phyloP scores from a whole-genome alignment of 345 rosid species.

The Crucihimalaya himalaica region DNA sequence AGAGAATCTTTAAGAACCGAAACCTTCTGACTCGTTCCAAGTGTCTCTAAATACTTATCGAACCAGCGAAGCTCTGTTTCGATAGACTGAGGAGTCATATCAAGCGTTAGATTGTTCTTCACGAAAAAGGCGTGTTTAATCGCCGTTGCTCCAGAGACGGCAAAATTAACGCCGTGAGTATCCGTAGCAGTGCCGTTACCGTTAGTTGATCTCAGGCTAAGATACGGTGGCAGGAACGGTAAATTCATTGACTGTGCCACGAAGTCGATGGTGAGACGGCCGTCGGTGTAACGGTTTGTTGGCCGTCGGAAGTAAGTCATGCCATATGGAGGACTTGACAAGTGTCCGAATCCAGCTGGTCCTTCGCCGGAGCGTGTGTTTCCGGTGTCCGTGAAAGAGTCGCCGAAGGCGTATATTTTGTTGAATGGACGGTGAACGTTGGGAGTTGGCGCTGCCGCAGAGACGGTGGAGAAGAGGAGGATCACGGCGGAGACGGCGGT shows the following conservation, averaged over 20 bases:
- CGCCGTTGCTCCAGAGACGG: constrained; percentile 88
- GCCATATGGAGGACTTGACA: constrained; percentile 79
- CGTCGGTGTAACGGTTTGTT: constrained; percentile 92
- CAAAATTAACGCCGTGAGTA: constrained; percentile 73
- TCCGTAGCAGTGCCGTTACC: constrained; percentile 34
- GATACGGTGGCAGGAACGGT: constrained; percentile 84
- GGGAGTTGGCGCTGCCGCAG: background rate
- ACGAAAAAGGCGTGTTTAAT: constrained; percentile 77
- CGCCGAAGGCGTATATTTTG: constrained; percentile 87
- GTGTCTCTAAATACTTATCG: constrained; percentile 49
- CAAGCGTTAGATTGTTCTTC: constrained; percentile 68
- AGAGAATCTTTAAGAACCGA: constrained; percentile 57
- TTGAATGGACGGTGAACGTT: constrained; percentile 50
- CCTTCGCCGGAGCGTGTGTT: constrained; percentile 70
- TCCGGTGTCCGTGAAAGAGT: constrained; percentile 95
- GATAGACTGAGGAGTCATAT: constrained; percentile 70
- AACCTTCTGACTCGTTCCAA: constrained; percentile 48
- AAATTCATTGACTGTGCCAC: constrained; percentile 62
- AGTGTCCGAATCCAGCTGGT: constrained; percentile 75
- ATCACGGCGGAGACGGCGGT: constrained; percentile 24
- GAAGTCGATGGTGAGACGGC: constrained; percentile 84
- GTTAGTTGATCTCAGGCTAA: constrained; percentile 26
- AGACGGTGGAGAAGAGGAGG: constrained; percentile 34
- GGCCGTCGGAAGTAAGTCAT: constrained; percentile 76
- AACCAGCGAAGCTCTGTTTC: constrained; percentile 77